Conservation (phyloP, 495 filamentous ascomycete genomes). For the Lasiosphaeria ovina region DNA sequence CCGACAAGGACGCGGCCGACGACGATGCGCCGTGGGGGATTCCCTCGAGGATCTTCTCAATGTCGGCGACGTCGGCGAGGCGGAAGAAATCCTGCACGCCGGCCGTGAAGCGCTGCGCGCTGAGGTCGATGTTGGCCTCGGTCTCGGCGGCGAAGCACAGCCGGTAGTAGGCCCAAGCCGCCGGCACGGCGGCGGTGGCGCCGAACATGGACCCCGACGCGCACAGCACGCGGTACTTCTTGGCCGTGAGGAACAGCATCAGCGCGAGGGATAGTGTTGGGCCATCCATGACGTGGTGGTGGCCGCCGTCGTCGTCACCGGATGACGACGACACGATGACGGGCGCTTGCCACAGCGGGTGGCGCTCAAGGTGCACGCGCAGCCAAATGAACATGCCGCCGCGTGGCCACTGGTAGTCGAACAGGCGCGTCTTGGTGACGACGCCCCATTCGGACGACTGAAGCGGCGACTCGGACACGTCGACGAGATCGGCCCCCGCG, state of each 20-base stretch:
- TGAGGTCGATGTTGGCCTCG: slow-evolving; percentile 60
- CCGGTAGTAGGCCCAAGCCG: slow-evolving; percentile 66
- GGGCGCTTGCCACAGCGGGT: slow-evolving; percentile 62
- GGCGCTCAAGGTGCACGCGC: slow-evolving; percentile 60
- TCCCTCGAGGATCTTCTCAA: slow-evolving; percentile 52
- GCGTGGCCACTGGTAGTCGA: slow-evolving; percentile 72
- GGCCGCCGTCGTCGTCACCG: neutral
- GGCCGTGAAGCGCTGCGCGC: slow-evolving; percentile 60
- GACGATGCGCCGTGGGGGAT: neutral
- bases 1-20: neutral
- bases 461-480: slow-evolving; percentile 33
- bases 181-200: slow-evolving; percentile 55
- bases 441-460: slow-evolving; percentile 59
- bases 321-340: slow-evolving; percentile 18
- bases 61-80: slow-evolving; percentile 60
- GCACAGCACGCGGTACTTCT: slow-evolving; percentile 65
- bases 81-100: slow-evolving; percentile 74
- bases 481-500: slow-evolving; percentile 57
- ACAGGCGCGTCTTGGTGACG: slow-evolving; percentile 67
- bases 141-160: slow-evolving; percentile 83
- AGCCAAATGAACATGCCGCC: slow-evolving; percentile 96
- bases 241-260: slow-evolving; percentile 69
- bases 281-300: slow-evolving; percentile 28
- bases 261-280: slow-evolving; percentile 56
- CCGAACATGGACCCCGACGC: slow-evolving; percentile 69